Evolutionary conservation across 2,329 filamentous ascomycete species (phyloP), one percentile per base, ranked within the genome.

Genomic region (Ceratocystis alfenasii): DNA sequence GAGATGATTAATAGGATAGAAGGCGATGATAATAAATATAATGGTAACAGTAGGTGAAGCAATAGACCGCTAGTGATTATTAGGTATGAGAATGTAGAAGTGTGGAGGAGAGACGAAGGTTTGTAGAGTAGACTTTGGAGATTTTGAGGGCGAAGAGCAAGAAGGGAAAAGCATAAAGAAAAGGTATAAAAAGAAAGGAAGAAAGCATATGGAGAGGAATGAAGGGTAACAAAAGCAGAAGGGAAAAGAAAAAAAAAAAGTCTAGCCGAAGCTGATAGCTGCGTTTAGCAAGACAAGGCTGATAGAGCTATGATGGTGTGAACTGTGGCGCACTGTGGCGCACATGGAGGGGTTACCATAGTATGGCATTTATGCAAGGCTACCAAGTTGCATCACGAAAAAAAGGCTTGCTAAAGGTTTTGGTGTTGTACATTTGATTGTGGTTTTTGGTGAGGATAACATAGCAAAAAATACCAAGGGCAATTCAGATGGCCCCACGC

Each of bases 1-100:
- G 33, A 33, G 17, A 59, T 59, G n/a, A 59, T 59, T 33, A 33
- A 59, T 41, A 41, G 36, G 36, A 59, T 59, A n/a, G 53, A 59
- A 59, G 25, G 28, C 15, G 17, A 30, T 33, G 33, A 17, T 33
- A 36, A 17, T 30, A 59, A n/a, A 59, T 59, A 30, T 4, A 30
- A 59, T 7, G 22, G 53, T 33, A 59, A 25, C 7, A 59, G 17
- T 17, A 30, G 33, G 12, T 12, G 15, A 17, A 33, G 28, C 7
- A 17, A 59, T 8, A 59, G 20, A n/a, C 5, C 12, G 17, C 25
- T 17, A n/a, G 25, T 20, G n/a, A 59, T 59, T 20, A 30, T 59
- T 20, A 30, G 25, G 25, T 59, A 7, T 17, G 7, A 2, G 36
- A 41, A 12, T 12, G 36, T 41, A 12, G 36, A 41, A 41, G 36